Percentiles rank a stretch among this genome's conserved stretches.
Evolutionary conservation across 2,329 filamentous ascomycete species (phyloP).

Genomic region (Ramularia endophylla): DNA sequence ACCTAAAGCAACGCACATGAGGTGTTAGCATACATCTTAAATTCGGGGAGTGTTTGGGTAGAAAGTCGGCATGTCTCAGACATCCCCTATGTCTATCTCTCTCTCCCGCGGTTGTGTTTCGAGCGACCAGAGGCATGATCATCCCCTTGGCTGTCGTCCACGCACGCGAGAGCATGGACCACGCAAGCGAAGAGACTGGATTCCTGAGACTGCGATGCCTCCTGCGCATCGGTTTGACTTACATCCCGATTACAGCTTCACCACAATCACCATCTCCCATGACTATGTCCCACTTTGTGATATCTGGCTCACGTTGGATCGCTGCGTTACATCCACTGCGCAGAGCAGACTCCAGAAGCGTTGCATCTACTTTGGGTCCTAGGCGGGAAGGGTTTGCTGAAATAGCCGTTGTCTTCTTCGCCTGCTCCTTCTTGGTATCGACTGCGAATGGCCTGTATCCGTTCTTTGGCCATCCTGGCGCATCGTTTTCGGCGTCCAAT

Average conservation of each 20-base stretch:
- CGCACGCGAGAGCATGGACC: too few species aligned
- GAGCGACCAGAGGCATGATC: too few species aligned
- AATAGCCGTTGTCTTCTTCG: slow-evolving; percentile 30
- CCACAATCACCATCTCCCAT: slow-evolving; percentile 64
- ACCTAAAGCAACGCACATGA: too few species aligned
- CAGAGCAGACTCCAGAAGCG: slow-evolving; percentile 34
- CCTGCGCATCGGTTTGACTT: too few species aligned
- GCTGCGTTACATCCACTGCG: slow-evolving; percentile 41
- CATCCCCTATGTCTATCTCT: too few species aligned
- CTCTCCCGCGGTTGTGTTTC: too few species aligned
- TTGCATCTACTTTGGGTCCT: slow-evolving; percentile 25
- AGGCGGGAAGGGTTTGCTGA: slow-evolving; percentile 28
- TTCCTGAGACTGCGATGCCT: too few species aligned
- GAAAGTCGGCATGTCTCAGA: too few species aligned
- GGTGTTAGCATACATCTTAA: too few species aligned
- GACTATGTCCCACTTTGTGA: slow-evolving; percentile 58
- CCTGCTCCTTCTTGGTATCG: slow-evolving; percentile 13
- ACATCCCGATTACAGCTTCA: slow-evolving; percentile 43
- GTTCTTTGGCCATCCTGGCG: slow-evolving; percentile 48
- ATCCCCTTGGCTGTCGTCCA: too few species aligned
- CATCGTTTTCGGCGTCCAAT: slow-evolving; percentile 46
- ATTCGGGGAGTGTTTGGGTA: too few species aligned
- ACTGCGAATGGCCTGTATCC: slow-evolving; percentile 28
- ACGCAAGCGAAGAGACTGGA: too few species aligned
- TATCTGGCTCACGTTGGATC: slow-evolving; percentile 54